A percentile compares a stretch with the other conserved stretches of the same genome.
These are phyloP conservation scores for Trypanosoma boissoni DNA, from an alignment of 208 protist species.

Conservation along the genomic window DNA sequence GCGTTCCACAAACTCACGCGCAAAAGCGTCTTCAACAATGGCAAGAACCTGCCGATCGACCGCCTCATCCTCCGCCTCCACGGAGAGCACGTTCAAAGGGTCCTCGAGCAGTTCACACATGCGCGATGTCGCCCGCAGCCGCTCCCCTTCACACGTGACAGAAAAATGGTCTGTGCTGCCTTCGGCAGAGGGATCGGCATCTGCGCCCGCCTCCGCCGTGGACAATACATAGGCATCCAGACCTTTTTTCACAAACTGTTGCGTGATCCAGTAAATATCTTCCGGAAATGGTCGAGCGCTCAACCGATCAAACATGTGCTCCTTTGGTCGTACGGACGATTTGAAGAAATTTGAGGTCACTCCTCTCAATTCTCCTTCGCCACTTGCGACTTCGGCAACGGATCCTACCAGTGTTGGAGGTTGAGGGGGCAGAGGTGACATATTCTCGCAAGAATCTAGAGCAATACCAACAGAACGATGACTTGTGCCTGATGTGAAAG, in stretches of 20 bases:
- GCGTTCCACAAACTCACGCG: no score
- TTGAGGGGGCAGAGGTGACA: no score
- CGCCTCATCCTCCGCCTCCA: conserved; percentile 16
- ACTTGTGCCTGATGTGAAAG: no score
- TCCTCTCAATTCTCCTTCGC: no score
- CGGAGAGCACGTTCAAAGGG: conserved; percentile 16
- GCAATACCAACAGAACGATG: no score
- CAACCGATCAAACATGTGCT: conserved; percentile 32
- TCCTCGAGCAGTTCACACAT: conserved; percentile 32
- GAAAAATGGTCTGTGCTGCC: background rate
- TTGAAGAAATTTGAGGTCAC: no score
- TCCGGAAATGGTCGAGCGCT: conserved; percentile 27
- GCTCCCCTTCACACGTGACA: conserved; percentile 1
- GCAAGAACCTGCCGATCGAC: conserved; percentile 14
- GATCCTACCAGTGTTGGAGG: no score
- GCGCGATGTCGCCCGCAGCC: conserved; percentile 20
- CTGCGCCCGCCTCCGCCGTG: background rate
- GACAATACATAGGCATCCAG: conserved; percentile 22
- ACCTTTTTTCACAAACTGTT: conserved; percentile 47
- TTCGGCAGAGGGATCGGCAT: background rate
- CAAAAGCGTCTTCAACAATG: conserved; percentile 17
- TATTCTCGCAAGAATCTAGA: no score
- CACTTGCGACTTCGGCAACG: no score
- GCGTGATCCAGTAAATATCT: conserved; percentile 43
- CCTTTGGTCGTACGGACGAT: conserved; percentile 22